Conservation (phyloP, 257 asterid genomes). For the Solanum ossicruentum region DNA sequence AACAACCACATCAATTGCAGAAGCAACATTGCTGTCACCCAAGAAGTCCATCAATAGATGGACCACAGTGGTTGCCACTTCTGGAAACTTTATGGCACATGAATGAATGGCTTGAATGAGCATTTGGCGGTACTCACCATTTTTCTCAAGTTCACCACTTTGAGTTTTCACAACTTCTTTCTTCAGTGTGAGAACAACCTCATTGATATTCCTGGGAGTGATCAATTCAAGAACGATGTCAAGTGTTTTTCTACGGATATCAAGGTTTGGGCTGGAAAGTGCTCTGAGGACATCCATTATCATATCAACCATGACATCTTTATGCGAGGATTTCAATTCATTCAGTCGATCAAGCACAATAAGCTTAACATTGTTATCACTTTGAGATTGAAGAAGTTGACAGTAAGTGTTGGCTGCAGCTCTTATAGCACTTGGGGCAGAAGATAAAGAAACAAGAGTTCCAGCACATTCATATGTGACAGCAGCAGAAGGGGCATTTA, state of each 20-base stretch:
- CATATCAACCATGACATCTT: slow-evolving; percentile 77
- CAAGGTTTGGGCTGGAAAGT: slow-evolving; percentile 81
- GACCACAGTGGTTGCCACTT: slow-evolving; percentile 94
- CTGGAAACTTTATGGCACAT: slow-evolving; percentile 93
- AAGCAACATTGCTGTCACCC: slow-evolving; percentile 87
- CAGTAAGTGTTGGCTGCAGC: slow-evolving; percentile 93
- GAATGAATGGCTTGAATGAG: slow-evolving; percentile 97
- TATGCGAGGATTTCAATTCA: slow-evolving; percentile 73
- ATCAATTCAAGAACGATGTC: slow-evolving; percentile 89
- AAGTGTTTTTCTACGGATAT: slow-evolving; percentile 75
- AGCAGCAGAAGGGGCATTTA: slow-evolving; percentile 84
- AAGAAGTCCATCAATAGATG: slow-evolving; percentile 94
- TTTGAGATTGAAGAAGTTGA: slow-evolving; percentile 93
- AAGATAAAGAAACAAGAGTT: slow-evolving; percentile 83
- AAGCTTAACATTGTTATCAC: slow-evolving; percentile 85
- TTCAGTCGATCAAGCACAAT: slow-evolving; percentile 75
- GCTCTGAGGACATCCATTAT: slow-evolving; percentile 93
- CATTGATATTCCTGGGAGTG: slow-evolving; percentile 76
- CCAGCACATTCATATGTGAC: slow-evolving; percentile 90
- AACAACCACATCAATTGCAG: slow-evolving; percentile 78
- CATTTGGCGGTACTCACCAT: slow-evolving; percentile 88
- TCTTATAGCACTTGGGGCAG: slow-evolving; percentile 87
- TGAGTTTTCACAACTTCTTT: slow-evolving; percentile 96
- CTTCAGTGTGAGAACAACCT: slow-evolving; percentile 81
- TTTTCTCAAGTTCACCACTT: slow-evolving; percentile 84